These are phyloP conservation scores for Yamadazyma insecticola DNA, from an alignment of 805 yeast genomes.

Conservation along the genomic window DNA sequence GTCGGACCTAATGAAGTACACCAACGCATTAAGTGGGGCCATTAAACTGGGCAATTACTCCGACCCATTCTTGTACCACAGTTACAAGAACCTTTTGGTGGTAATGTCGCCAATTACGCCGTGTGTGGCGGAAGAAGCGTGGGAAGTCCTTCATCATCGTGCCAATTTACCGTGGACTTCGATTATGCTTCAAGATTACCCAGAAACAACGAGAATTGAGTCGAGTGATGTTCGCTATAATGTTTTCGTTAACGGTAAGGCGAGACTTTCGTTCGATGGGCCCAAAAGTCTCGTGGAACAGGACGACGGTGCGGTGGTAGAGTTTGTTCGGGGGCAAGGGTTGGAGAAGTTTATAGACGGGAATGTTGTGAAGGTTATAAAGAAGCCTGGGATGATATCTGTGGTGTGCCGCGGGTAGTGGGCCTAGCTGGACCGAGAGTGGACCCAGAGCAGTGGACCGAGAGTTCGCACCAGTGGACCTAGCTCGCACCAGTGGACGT, in stretches of 20 bases:
- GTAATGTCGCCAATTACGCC: slow-evolving; percentile 81
- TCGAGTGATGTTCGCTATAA: slow-evolving; percentile 41
- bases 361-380: slow-evolving; percentile 54
- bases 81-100: slow-evolving; percentile 52
- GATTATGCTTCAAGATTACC: slow-evolving; percentile 63
- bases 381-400: slow-evolving; percentile 48
- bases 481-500: too few species aligned
- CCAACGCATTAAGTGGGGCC: slow-evolving; percentile 43
- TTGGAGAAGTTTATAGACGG: too few species aligned
- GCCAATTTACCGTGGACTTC: slow-evolving; percentile 36
- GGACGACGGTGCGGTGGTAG: slow-evolving; percentile 26
- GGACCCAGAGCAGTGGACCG: too few species aligned
- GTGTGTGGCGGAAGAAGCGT: slow-evolving; percentile 73
- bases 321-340: too few species aligned
- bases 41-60: slow-evolving; percentile 26
- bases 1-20: slow-evolving; percentile 84
- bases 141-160: slow-evolving; percentile 44
- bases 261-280: slow-evolving; percentile 44
- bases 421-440: background rate
- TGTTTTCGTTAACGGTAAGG: slow-evolving; percentile 72
- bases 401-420: too few species aligned
- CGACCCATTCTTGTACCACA: slow-evolving; percentile 40
- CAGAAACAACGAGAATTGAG: slow-evolving; percentile 41
- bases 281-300: slow-evolving; percentile 30
- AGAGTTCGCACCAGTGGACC: too few species aligned